Percentiles rank a stretch among this genome's conserved stretches.
These are phyloP conservation scores for Chlamydomonas urium DNA, from an alignment of 139 green algal genomes.

Conservation along the genomic window DNA sequence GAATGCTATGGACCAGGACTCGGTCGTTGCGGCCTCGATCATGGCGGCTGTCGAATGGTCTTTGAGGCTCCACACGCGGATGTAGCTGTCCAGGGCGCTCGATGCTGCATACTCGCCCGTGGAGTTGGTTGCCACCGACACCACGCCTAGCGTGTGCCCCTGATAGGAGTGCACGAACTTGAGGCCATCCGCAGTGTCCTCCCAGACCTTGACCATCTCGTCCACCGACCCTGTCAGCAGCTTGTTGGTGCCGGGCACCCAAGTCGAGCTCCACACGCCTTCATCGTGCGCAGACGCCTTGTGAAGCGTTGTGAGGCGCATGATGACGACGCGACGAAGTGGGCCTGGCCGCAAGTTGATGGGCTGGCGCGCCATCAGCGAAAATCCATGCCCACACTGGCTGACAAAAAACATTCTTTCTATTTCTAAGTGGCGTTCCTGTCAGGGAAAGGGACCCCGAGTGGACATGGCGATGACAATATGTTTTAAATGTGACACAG, in stretches of 20 bases:
- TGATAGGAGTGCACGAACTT: constrained; percentile 50
- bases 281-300: constrained; percentile 75
- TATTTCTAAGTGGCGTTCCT: no score
- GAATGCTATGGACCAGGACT: constrained; percentile 81
- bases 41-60: constrained; percentile 46
- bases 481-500: no score
- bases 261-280: constrained; percentile 69
- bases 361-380: no score
- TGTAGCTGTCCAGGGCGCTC: constrained; percentile 73
- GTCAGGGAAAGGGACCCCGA: no score
- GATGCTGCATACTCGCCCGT: constrained; percentile 65
- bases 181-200: constrained; percentile 40
- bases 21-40: constrained; percentile 75
- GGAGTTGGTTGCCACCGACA: constrained; percentile 66
- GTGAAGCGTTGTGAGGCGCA: constrained; percentile 42
- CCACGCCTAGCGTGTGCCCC: constrained; percentile 77
- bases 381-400: no score
- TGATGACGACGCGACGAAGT: no score
- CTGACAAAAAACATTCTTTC: no score
- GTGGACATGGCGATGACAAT: no score
- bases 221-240: constrained; percentile 81
- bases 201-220: constrained; percentile 77
- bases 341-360: no score
- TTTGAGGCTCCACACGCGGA: constrained; percentile 70
- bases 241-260: constrained; percentile 45